Percentiles rank a stretch among this genome's conserved stretches.
Evolutionary conservation across 495 filamentous ascomycete genomes (phyloP).

Genomic region (Halenospora varia): DNA sequence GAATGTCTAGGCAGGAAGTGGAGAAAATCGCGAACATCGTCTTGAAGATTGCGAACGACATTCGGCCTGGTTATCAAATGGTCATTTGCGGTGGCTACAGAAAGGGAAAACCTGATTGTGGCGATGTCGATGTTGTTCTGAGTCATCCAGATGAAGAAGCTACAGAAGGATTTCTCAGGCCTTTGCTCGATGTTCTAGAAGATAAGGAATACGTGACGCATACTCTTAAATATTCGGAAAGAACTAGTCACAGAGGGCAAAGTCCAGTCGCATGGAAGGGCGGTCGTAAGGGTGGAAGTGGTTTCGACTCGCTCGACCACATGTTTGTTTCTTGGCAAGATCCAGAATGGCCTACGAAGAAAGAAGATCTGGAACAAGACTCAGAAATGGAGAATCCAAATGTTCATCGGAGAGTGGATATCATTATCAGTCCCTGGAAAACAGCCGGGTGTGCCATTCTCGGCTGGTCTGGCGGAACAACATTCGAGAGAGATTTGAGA

Average conservation of each 20-base stretch:
- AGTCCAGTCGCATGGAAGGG: constrained; percentile 53
- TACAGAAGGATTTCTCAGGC: constrained; percentile 61
- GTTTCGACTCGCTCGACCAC: constrained; percentile 88
- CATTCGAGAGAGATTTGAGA: constrained; percentile 84
- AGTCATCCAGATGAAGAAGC: constrained; percentile 67
- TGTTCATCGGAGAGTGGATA: constrained; percentile 82
- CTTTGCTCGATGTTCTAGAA: constrained; percentile 69
- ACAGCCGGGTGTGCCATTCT: constrained; percentile 84
- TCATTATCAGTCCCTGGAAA: constrained; percentile 86
- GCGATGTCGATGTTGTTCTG: constrained; percentile 84
- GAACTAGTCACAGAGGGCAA: constrained; percentile 67
- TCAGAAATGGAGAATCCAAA: constrained; percentile 58
- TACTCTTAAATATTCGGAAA: constrained; percentile 64
- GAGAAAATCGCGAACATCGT: constrained; percentile 63
- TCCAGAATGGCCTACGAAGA: constrained; percentile 46
- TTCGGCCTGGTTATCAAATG: constrained; percentile 56
- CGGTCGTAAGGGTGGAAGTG: constrained; percentile 34
- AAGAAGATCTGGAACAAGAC: constrained; percentile 28
- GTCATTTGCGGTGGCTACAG: constrained; percentile 83
- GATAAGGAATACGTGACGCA: constrained; percentile 70
- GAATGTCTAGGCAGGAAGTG: constrained; percentile 70
- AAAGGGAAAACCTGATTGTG: constrained; percentile 66
- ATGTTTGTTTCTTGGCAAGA: constrained; percentile 92
- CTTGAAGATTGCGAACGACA: constrained; percentile 53
- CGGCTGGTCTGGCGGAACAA: constrained; percentile 85